Conservation (phyloP, 164 flowering plant species). For the Vitis labrusca region DNA sequence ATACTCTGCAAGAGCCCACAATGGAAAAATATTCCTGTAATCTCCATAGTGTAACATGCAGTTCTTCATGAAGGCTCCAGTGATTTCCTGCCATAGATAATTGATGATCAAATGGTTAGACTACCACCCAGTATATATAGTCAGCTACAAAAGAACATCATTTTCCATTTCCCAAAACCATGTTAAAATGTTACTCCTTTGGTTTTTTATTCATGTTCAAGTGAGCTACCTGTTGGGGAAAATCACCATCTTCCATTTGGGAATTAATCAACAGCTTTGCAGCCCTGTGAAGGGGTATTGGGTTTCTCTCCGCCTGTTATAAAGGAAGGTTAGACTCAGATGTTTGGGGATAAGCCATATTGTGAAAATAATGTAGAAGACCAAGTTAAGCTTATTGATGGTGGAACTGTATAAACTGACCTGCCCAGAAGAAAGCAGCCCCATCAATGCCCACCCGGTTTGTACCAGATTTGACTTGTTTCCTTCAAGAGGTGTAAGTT, state of each 20-base stretch:
- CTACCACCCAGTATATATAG: neutral
- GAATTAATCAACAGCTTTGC: conserved; percentile 44
- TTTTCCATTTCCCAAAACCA: neutral
- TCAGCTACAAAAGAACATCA: neutral
- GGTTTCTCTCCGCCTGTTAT: conserved; percentile 42
- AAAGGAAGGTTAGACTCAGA: conserved; percentile 18
- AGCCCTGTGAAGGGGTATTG: conserved; percentile 44
- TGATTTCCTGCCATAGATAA: conserved; percentile 29
- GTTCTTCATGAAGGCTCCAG: conserved; percentile 33
- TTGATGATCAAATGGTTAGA: neutral
- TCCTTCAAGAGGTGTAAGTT: too few species aligned
- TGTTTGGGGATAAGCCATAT: conserved; percentile 2
- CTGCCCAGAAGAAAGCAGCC: too few species aligned
- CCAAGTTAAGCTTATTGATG: too few species aligned
- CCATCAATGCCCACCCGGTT: too few species aligned
- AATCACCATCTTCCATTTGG: conserved; percentile 51
- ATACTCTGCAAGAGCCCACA: too few species aligned
- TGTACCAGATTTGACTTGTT: too few species aligned
- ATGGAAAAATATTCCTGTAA: too few species aligned
- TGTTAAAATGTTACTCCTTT: too few species aligned
- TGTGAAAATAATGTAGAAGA: too few species aligned
- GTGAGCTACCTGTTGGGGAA: conserved; percentile 39
- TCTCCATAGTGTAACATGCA: conserved; percentile 40
- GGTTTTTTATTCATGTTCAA: too few species aligned
- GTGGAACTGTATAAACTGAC: too few species aligned